Evolutionary conservation across 306 rosid genomes (phyloP).

Genomic region (Heteromeles arbutifolia): DNA sequence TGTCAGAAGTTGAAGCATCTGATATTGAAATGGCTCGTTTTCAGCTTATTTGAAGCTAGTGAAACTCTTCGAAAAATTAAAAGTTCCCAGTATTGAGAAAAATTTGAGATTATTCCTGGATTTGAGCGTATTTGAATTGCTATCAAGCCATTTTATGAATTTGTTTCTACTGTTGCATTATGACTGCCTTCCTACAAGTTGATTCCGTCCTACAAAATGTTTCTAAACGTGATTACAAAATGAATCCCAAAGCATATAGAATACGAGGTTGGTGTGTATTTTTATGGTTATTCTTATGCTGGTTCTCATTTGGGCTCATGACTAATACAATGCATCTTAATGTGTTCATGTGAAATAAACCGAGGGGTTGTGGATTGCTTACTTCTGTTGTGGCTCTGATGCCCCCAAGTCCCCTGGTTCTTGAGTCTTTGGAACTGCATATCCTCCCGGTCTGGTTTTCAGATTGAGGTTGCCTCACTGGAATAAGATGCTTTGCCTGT

Average conservation of each 20-base stretch:
- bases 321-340: not conserved
- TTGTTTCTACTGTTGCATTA: not conserved
- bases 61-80: not conserved
- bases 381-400: not conserved
- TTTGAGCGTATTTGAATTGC: not conserved
- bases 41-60: not conserved
- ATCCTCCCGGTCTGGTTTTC: not conserved
- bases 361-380: not conserved
- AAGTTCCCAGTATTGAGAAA: not conserved
- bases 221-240: not conserved
- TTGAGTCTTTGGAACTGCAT: not conserved
- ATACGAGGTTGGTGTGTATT: not conserved
- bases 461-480: conserved; percentile 7
- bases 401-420: not conserved
- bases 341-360: conserved; percentile 1
- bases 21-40: not conserved
- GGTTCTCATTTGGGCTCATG: not conserved
- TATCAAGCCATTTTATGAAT: not conserved
- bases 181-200: not conserved
- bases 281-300: not conserved
- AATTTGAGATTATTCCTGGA: not conserved
- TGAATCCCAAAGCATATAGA: not conserved
- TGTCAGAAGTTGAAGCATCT: not conserved
- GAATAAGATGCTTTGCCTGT: not conserved
- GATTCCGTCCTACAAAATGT: not conserved